A percentile compares a stretch with the other conserved stretches of the same genome.
These are phyloP conservation scores for Usnea hakonensis DNA, from an alignment of 495 filamentous ascomycete species.

Conservation along the genomic window DNA sequence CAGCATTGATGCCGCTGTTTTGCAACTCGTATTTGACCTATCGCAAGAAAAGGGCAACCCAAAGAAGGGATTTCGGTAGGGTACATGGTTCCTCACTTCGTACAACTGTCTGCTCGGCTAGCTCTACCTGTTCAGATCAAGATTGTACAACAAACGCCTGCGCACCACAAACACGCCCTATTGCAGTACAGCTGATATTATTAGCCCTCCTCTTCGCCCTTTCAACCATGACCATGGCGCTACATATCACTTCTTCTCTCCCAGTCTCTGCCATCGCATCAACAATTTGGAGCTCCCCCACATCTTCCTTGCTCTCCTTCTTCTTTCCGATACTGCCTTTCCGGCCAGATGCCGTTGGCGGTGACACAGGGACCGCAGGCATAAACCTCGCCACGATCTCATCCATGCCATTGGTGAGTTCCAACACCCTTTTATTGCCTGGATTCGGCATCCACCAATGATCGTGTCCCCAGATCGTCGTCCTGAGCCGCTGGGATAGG, in stretches of 20 bases:
- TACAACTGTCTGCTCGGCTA: no score
- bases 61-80: no score
- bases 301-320: background rate
- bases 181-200: background rate
- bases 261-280: background rate
- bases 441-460: conserved; percentile 79
- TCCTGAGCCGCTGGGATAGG: conserved; percentile 70
- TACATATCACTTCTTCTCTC: conserved; percentile 12
- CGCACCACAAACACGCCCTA: no score
- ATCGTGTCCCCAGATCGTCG: conserved; percentile 60
- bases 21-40: no score
- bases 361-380: conserved; percentile 10
- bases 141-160: no score
- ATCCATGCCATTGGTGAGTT: conserved; percentile 59
- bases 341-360: background rate
- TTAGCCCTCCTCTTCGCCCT: conserved; percentile 13
- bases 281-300: conserved; percentile 12
- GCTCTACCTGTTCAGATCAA: no score
- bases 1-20: no score
- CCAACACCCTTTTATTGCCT: conserved; percentile 74
- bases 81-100: no score
- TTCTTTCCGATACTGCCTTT: background rate
- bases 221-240: conserved; percentile 12
- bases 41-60: no score
- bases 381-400: conserved; percentile 54